phyloP scores from a whole-genome alignment of 2,329 filamentous ascomycete genomes.

The Fusarium temperatum region DNA sequence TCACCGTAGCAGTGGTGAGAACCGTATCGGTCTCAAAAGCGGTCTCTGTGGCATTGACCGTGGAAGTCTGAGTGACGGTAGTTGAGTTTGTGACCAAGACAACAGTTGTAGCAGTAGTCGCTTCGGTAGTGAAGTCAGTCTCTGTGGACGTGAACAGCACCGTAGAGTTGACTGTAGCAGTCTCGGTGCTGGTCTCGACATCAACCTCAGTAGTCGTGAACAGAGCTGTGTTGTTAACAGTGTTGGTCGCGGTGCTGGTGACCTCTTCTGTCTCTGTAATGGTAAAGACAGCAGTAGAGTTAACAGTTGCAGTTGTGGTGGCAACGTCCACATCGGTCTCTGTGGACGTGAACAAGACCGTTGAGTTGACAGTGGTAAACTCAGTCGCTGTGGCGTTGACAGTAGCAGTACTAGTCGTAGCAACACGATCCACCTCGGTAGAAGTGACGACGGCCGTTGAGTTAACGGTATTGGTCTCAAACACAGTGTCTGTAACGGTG shows the following conservation, averaged over 20 bases:
- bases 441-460: background rate
- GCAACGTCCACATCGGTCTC: background rate
- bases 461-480: background rate
- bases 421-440: background rate
- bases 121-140: background rate
- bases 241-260: background rate
- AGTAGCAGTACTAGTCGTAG: background rate
- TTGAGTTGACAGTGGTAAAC: background rate
- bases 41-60: background rate
- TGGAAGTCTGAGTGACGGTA: background rate
- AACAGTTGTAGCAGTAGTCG: background rate
- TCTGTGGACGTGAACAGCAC: background rate
- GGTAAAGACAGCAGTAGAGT: background rate
- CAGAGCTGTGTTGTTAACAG: background rate
- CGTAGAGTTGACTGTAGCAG: background rate
- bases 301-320: background rate
- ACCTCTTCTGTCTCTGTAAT: background rate
- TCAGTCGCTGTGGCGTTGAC: background rate
- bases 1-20: background rate
- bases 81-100: background rate
- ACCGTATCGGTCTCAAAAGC: background rate
- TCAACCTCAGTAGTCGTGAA: background rate
- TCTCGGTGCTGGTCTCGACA: background rate
- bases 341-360: background rate
- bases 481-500: background rate